Evolutionary conservation across 2,329 filamentous ascomycete genomes (phyloP), one percentile per base, ranked within the genome.

Genomic region (Botrytis tulipae): DNA sequence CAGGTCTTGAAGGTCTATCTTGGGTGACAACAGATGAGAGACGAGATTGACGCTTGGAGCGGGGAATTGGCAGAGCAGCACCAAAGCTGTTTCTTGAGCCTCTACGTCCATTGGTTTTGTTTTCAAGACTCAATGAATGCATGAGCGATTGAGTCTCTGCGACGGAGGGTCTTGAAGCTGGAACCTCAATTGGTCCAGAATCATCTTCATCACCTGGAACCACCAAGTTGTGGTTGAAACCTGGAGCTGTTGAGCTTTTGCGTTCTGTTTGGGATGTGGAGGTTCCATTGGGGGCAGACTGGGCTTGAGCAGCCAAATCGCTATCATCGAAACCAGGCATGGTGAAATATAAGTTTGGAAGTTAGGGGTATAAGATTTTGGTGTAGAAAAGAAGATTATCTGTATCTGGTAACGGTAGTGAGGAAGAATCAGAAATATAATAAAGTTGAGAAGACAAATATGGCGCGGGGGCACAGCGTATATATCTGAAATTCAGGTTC

Each of bases 21-120:
- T 84, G 82, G 74, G 84, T 84, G 77, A 87, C 83, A 51, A 91
- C 87, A 5, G 89, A 90, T 18, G 89, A 91, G 68, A 93, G 85
- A 60, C 91, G 87, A 7, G 91, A 92, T 78, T 89, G 87, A 78
- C 91, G 87, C 82, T 92, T 92, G 63, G 90, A 89, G 77, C 89
- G 85, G 67, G 92, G 92, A 78, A 94, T 94, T 70, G 91, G 92
- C 25, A 94, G 87, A 32, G 91, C 87, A 67, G 90, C 86, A 75
- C 92, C 92, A 80, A 93, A 93, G 29, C 91, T 93, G 87, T 93
- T 94, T 76, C 92, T 88, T 32, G 92, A 93, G 65, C 87, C 86
- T 77, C 91, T 84, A 75, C 91, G 86, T 77, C 92, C 89, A 82
- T 72, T 72, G 14, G 46, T 9, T 67, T 7, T 66, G 86, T 89